Percentiles rank a stretch among this genome's conserved stretches.
Evolutionary conservation across 352 stramenopile species (phyloP).

Genomic region (Phytophthora citricola): DNA sequence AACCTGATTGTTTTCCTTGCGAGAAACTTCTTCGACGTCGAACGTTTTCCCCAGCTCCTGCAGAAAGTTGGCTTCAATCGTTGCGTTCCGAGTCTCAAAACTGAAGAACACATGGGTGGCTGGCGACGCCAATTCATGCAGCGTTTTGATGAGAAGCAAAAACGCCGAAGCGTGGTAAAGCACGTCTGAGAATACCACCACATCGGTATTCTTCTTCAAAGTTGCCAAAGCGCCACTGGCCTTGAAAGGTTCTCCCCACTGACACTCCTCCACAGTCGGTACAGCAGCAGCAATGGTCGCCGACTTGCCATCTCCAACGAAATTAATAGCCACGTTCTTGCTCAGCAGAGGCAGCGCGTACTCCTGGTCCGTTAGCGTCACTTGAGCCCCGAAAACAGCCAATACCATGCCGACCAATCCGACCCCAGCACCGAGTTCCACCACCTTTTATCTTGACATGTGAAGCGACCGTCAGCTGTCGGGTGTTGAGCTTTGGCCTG

Average conservation of each 20-base stretch:
- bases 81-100: slow-evolving; percentile 51
- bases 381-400: slow-evolving; percentile 47
- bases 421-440: slow-evolving; percentile 57
- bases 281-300: background rate
- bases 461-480: background rate
- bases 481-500: slow-evolving; percentile 28
- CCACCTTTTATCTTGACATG: slow-evolving; percentile 38
- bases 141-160: slow-evolving; percentile 44
- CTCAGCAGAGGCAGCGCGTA: slow-evolving; percentile 56
- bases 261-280: slow-evolving; percentile 44
- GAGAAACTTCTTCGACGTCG: slow-evolving; percentile 31
- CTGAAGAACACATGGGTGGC: slow-evolving; percentile 47
- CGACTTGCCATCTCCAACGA: slow-evolving; percentile 11
- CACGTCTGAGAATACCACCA: slow-evolving; percentile 62
- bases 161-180: slow-evolving; percentile 53
- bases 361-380: slow-evolving; percentile 56
- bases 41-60: slow-evolving; percentile 36
- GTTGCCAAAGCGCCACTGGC: slow-evolving; percentile 20
- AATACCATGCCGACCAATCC: slow-evolving; percentile 61
- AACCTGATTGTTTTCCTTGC: slow-evolving; percentile 18
- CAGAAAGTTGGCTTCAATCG: slow-evolving; percentile 52
- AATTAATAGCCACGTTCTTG: slow-evolving; percentile 60
- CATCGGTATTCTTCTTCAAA: slow-evolving; percentile 39
- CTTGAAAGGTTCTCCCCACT: slow-evolving; percentile 46
- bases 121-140: slow-evolving; percentile 33